These are phyloP conservation scores for Pseudomassariella vexata DNA, from an alignment of 2,329 filamentous ascomycete genomes.

Conservation along the genomic window DNA sequence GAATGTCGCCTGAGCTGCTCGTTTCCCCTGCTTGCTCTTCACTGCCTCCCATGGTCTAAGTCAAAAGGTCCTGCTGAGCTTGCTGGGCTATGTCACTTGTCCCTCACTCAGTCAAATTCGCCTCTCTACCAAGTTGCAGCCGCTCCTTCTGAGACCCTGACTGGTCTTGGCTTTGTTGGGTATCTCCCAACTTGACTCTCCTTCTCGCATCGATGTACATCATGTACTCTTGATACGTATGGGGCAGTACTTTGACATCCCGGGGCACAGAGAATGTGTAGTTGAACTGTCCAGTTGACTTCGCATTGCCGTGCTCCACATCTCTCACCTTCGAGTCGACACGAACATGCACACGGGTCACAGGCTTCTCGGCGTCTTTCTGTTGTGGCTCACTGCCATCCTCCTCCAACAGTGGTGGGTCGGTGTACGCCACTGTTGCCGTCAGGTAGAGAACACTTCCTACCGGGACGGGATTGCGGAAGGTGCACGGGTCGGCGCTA, in stretches of 20 bases:
- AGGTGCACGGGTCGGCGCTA: constrained; percentile 67
- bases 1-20: no score
- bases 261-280: constrained; percentile 50
- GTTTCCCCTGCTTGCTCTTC: no score
- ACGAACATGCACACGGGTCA: constrained; percentile 58
- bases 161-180: constrained; percentile 18
- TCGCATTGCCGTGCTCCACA: constrained; percentile 55
- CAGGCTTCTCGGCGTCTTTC: constrained; percentile 16
- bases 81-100: no score
- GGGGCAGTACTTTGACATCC: constrained; percentile 30
- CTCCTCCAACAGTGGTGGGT: constrained; percentile 42
- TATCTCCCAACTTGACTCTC: constrained; percentile 27
- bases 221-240: constrained; percentile 22
- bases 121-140: constrained; percentile 8
- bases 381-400: constrained; percentile 40
- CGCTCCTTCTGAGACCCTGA: constrained; percentile 10
- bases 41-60: no score
- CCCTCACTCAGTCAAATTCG: constrained; percentile 16
- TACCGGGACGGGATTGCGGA: constrained; percentile 70
- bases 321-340: constrained; percentile 68
- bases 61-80: no score
- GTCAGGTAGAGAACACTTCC: constrained; percentile 71
- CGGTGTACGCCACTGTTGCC: constrained; percentile 66
- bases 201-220: constrained; percentile 37
- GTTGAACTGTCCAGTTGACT: constrained; percentile 69